These are phyloP conservation scores for Capsicum rhomboideum DNA, from an alignment of 257 asterid species.

Conservation along the genomic window DNA sequence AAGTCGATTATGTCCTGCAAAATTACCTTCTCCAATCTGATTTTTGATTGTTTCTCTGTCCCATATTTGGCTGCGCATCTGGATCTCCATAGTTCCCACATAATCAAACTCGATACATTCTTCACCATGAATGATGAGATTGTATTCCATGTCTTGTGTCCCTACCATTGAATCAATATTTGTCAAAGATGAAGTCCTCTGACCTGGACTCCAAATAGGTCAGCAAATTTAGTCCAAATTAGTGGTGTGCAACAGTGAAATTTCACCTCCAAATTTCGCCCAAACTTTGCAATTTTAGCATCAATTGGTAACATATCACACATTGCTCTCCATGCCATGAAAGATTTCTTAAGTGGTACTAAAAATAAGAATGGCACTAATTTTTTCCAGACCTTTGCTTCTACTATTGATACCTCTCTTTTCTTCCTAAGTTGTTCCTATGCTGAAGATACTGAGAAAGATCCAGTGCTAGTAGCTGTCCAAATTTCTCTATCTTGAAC, in stretches of 20 bases:
- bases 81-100: not conserved
- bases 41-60: not conserved
- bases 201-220: not conserved
- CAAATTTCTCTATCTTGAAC: not conserved
- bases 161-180: not conserved
- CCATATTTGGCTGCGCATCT: not conserved
- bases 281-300: not conserved
- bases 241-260: too few relatives aligned
- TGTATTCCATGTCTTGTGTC: not conserved
- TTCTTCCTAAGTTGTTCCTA: too few relatives aligned
- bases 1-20: not conserved
- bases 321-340: not conserved
- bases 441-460: not conserved
- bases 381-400: not conserved
- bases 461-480: not conserved
- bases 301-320: not conserved
- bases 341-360: too few relatives aligned
- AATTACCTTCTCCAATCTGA: too few relatives aligned
- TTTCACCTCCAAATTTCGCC: not conserved
- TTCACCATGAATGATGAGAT: not conserved
- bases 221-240: not conserved
- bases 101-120: not conserved
- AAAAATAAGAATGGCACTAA: too few relatives aligned
- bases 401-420: too few relatives aligned
- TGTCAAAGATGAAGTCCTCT: too few relatives aligned